Conservation (phyloP, 1,284 basidiomycete species). For the Pholiota adiposa region DNA sequence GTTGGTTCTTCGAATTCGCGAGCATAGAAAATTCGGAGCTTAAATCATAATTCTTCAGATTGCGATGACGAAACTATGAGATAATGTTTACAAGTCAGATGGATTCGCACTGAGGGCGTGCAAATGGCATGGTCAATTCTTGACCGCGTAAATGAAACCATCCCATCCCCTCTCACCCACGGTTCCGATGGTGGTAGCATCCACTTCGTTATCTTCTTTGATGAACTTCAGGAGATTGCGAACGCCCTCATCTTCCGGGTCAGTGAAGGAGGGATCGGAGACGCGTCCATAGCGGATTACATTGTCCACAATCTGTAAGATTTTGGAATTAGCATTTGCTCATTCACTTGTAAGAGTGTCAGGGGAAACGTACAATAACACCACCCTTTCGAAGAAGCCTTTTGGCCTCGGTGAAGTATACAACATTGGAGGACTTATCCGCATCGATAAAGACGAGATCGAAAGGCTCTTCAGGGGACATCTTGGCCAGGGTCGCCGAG, state of each 20-base stretch:
- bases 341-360: not conserved
- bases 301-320: constrained; percentile 64
- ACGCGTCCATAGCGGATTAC: constrained; percentile 57
- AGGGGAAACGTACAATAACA: constrained; percentile 55
- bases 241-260: constrained; percentile 48
- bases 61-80: too few relatives aligned
- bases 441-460: constrained; percentile 68
- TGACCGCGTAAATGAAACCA: constrained; percentile 58
- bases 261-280: constrained; percentile 43
- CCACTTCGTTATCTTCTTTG: constrained; percentile 57
- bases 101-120: too few relatives aligned
- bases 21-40: too few relatives aligned
- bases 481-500: constrained; percentile 43
- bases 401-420: constrained; percentile 60
- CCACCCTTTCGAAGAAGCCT: constrained; percentile 56
- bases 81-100: too few relatives aligned
- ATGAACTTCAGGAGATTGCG: constrained; percentile 50
- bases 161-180: constrained; percentile 68
- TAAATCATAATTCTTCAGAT: too few relatives aligned
- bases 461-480: constrained; percentile 48
- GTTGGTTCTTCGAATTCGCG: too few relatives aligned
- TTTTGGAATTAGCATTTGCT: not conserved
- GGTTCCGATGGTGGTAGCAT: constrained; percentile 63
- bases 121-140: too few relatives aligned
- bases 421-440: constrained; percentile 53